Percentiles rank a stretch among this genome's conserved stretches.
These are phyloP conservation scores for Psilocybe subaeruginosa DNA, from an alignment of 768 basidiomycete species.

Conservation along the genomic window DNA sequence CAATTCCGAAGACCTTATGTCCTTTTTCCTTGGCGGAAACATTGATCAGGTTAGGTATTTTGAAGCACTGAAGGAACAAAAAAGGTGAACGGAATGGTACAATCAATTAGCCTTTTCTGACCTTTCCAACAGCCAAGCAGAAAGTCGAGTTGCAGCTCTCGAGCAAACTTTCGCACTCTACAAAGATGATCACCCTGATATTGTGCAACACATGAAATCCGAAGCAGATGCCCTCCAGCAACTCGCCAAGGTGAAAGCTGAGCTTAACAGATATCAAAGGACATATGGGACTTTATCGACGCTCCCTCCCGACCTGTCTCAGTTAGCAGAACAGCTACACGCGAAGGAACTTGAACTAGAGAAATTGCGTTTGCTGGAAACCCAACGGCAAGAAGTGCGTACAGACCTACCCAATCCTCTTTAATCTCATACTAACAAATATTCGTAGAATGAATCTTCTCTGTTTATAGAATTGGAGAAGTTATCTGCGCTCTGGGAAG, in stretches of 20 bases:
- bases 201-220: conserved; percentile 47
- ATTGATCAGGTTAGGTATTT: conserved; percentile 56
- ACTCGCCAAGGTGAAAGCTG: conserved; percentile 44
- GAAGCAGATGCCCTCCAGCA: conserved; percentile 56
- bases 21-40: conserved; percentile 64
- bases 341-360: conserved; percentile 72
- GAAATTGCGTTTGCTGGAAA: conserved; percentile 61
- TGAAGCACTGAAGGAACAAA: conserved; percentile 51
- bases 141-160: conserved; percentile 50
- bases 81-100: conserved; percentile 48
- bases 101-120: not conserved
- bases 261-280: conserved; percentile 64
- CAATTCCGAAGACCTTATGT: conserved; percentile 72
- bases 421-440: conserved; percentile 9
- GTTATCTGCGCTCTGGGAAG: conserved; percentile 86
- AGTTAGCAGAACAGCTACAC: conserved; percentile 57
- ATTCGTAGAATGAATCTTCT: conserved; percentile 67
- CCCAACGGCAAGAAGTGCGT: conserved; percentile 66
- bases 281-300: conserved; percentile 61
- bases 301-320: conserved; percentile 51
- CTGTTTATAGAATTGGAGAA: conserved; percentile 86
- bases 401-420: conserved; percentile 1
- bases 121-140: conserved; percentile 49
- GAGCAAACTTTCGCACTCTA: conserved; percentile 54
- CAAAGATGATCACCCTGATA: conserved; percentile 55